These are phyloP conservation scores for Dendrobium catenatum DNA, from an alignment of 106 monocot genomes.

Conservation along the genomic window DNA sequence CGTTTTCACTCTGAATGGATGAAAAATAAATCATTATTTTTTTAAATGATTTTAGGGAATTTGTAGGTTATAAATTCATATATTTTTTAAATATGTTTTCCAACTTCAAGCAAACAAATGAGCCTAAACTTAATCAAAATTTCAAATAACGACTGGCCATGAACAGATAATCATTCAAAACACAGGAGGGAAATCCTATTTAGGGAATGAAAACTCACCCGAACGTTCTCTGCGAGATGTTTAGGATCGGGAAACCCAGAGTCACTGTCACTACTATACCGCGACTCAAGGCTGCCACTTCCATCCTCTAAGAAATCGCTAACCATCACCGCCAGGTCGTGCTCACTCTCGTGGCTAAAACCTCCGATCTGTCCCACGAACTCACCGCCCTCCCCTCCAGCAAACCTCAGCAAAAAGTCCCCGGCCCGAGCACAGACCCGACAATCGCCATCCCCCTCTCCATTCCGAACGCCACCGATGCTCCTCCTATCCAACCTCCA, in stretches of 20 bases:
- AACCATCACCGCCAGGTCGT: slow-evolving; percentile 80
- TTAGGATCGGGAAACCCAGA: slow-evolving; percentile 52
- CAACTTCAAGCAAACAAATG: background rate
- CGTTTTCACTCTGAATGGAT: too few relatives aligned
- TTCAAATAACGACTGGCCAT: background rate
- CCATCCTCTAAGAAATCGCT: slow-evolving; percentile 90
- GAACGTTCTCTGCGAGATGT: slow-evolving; percentile 55
- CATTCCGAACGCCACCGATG: background rate
- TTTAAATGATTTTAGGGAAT: too few relatives aligned
- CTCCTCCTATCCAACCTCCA: slow-evolving; percentile 10
- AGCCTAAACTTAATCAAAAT: background rate
- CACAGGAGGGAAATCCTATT: background rate
- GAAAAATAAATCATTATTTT: too few relatives aligned
- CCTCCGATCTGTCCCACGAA: slow-evolving; percentile 29
- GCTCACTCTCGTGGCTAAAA: slow-evolving; percentile 91
- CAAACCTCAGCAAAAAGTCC: slow-evolving; percentile 4
- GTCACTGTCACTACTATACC: slow-evolving; percentile 80
- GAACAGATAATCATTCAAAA: background rate
- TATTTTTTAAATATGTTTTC: background rate
- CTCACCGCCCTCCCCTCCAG: slow-evolving; percentile 21
- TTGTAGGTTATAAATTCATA: too few relatives aligned
- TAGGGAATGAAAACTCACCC: slow-evolving; percentile 24
- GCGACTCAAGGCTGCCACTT: slow-evolving; percentile 40
- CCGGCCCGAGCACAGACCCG: slow-evolving; percentile 26
- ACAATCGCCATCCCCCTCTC: slow-evolving; percentile 21